phyloP scores from a whole-genome alignment of 768 basidiomycete genomes.

The Zangia roseola region DNA sequence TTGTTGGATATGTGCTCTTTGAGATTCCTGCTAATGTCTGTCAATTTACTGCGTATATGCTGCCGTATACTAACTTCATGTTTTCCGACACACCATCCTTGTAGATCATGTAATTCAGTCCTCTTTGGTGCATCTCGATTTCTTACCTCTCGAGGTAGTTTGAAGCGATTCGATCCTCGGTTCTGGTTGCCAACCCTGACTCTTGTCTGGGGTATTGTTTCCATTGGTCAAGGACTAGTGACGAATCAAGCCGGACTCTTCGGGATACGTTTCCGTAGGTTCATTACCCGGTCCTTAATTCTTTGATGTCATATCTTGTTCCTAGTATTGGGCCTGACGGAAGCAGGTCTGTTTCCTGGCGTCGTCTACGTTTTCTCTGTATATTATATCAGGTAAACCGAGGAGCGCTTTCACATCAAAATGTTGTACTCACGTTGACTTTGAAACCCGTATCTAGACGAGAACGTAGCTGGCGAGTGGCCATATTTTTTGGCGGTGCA shows the following conservation, averaged over 20 bases:
- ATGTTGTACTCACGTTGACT: background rate
- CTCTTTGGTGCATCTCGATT: background rate
- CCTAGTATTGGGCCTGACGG: slow-evolving; percentile 53
- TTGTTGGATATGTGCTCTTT: slow-evolving; percentile 59
- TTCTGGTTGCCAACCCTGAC: slow-evolving; percentile 62
- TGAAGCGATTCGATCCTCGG: slow-evolving; percentile 60
- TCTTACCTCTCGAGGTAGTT: slow-evolving; percentile 29
- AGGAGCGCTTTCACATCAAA: background rate
- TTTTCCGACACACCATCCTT: background rate
- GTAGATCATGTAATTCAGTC: too few relatives aligned
- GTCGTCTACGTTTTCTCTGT: slow-evolving; percentile 58
- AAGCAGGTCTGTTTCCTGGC: slow-evolving; percentile 63
- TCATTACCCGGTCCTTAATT: background rate
- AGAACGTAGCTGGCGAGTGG: slow-evolving; percentile 60
- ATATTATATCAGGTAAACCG: slow-evolving; percentile 47
- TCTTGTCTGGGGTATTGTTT: slow-evolving; percentile 55
- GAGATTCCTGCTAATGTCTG: slow-evolving; percentile 58
- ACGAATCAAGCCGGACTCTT: slow-evolving; percentile 53
- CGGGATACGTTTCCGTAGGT: slow-evolving; percentile 52
- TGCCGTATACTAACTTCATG: background rate
- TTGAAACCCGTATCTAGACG: slow-evolving; percentile 33
- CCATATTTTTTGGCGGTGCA: slow-evolving; percentile 61
- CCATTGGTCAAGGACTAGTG: slow-evolving; percentile 54
- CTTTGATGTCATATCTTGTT: background rate
- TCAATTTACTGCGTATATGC: background rate